A percentile compares a stretch with the other conserved stretches of the same genome.
Evolutionary conservation across 2,329 filamentous ascomycete genomes (phyloP).

Genomic region (Fusarium compactum): DNA sequence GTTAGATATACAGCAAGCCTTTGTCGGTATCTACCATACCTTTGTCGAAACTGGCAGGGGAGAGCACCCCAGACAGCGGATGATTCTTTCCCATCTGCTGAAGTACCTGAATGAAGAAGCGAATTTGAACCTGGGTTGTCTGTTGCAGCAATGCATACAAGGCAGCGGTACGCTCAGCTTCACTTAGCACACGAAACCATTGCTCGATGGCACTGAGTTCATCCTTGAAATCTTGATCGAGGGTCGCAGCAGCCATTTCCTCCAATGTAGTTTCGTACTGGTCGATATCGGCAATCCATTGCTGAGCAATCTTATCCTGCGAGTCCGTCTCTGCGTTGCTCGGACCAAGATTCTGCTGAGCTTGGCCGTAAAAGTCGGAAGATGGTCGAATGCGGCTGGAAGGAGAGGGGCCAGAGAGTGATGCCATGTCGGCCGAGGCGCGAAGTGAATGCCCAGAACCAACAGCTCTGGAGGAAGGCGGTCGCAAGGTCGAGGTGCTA

Average conservation of each 20-base stretch:
- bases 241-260: slow-evolving; percentile 98
- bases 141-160: slow-evolving; percentile 96
- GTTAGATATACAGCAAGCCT: slow-evolving; percentile 25
- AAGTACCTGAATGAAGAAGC: slow-evolving; percentile 98
- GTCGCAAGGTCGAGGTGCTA: slow-evolving; percentile 83
- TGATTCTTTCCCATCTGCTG: slow-evolving; percentile 99
- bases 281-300: slow-evolving; percentile 99
- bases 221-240: slow-evolving; percentile 99
- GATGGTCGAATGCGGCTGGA: slow-evolving; percentile 89
- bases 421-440: slow-evolving; percentile 95
- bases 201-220: slow-evolving; percentile 99
- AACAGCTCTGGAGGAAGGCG: slow-evolving; percentile 81
- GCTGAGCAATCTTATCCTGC: slow-evolving; percentile 92
- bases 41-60: slow-evolving; percentile 96
- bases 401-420: slow-evolving; percentile 74
- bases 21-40: slow-evolving; percentile 64
- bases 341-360: slow-evolving; percentile 75
- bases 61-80: slow-evolving; percentile 95
- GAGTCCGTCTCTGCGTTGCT: slow-evolving; percentile 79
- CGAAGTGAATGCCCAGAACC: slow-evolving; percentile 87
- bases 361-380: slow-evolving; percentile 92
- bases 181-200: slow-evolving; percentile 98
- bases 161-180: slow-evolving; percentile 94
- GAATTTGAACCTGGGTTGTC: slow-evolving; percentile 98
- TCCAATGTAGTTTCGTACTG: slow-evolving; percentile 99